These are phyloP conservation scores for Salix viminalis DNA, from an alignment of 345 rosid genomes.

Conservation along the genomic window DNA sequence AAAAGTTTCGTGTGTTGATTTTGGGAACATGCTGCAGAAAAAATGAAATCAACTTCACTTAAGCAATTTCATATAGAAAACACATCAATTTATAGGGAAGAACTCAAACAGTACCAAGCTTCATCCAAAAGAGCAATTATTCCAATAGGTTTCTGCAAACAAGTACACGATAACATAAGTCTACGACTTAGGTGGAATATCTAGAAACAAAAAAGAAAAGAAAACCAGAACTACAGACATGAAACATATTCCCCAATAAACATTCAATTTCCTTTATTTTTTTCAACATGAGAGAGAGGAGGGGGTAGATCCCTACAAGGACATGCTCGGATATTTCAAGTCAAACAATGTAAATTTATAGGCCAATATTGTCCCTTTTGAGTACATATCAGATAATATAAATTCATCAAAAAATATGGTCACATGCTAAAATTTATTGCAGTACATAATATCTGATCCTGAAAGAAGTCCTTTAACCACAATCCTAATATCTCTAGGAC, in stretches of 20 bases:
- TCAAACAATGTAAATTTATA: neutral
- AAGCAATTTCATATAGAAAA: constrained; percentile 23
- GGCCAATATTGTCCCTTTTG: neutral
- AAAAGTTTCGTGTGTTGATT: constrained; percentile 85
- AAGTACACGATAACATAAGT: constrained; percentile 14
- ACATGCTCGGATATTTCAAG: neutral
- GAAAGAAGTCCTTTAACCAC: neutral
- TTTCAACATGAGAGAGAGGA: too few relatives aligned
- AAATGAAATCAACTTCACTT: constrained; percentile 38
- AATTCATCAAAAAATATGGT: neutral
- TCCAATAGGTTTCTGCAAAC: constrained; percentile 96
- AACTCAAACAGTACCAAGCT: constrained; percentile 75
- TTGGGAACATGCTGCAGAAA: constrained; percentile 91
- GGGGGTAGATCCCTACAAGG: neutral
- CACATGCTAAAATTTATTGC: neutral
- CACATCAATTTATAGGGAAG: constrained; percentile 31
- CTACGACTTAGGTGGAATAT: neutral
- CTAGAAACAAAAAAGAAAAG: constrained; percentile 13
- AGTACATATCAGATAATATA: neutral
- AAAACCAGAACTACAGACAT: neutral
- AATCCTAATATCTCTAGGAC: neutral
- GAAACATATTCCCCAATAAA: neutral
- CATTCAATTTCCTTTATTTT: neutral
- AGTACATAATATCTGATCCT: neutral
- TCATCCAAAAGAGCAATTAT: constrained; percentile 92